Percentiles rank a stretch among this genome's conserved stretches.
These are phyloP conservation scores for Dichomitus squalens DNA, from an alignment of 1,284 basidiomycete species.

Conservation along the genomic window DNA sequence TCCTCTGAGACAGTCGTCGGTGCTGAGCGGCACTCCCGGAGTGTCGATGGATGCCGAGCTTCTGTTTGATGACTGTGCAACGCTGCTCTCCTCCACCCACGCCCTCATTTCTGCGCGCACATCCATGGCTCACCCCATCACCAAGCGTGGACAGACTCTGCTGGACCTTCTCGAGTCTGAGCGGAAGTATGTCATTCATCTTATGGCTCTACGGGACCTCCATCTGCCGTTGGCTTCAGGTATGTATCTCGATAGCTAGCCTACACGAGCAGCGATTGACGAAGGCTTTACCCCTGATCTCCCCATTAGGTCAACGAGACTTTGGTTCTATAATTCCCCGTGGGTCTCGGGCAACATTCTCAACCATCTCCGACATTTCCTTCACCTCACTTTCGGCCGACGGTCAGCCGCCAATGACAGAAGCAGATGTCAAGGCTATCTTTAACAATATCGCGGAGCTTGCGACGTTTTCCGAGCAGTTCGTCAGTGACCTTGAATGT, in stretches of 20 bases:
- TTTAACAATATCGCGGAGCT: slow-evolving; percentile 83
- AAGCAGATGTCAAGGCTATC: slow-evolving; percentile 72
- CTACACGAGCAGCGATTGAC: slow-evolving; percentile 4
- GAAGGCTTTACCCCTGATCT: slow-evolving; percentile 23
- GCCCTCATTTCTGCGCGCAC: slow-evolving; percentile 21
- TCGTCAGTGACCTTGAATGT: slow-evolving; percentile 59
- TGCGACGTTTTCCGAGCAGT: slow-evolving; percentile 69
- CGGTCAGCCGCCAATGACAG: slow-evolving; percentile 62
- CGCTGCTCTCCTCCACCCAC: slow-evolving; percentile 14
- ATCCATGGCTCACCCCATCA: slow-evolving; percentile 33
- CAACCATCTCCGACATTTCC: slow-evolving; percentile 56
- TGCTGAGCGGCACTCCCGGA: slow-evolving; percentile 11
- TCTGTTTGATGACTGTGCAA: slow-evolving; percentile 16
- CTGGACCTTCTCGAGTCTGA: slow-evolving; percentile 86
- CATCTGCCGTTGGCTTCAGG: slow-evolving; percentile 81
- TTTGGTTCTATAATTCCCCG: no score
- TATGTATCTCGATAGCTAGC: slow-evolving; percentile 27
- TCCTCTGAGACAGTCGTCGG: slow-evolving; percentile 31
- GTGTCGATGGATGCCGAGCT: slow-evolving; percentile 7
- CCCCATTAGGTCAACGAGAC: no score
- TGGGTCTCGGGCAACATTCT: slow-evolving; percentile 43
- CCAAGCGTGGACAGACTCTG: slow-evolving; percentile 84
- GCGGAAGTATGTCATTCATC: slow-evolving; percentile 85
- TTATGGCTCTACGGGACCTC: slow-evolving; percentile 82
- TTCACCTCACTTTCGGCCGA: slow-evolving; percentile 38